These are phyloP conservation scores for Fraxinus sp. DNA, from an alignment of 305 asterid species.

Conservation along the genomic window DNA sequence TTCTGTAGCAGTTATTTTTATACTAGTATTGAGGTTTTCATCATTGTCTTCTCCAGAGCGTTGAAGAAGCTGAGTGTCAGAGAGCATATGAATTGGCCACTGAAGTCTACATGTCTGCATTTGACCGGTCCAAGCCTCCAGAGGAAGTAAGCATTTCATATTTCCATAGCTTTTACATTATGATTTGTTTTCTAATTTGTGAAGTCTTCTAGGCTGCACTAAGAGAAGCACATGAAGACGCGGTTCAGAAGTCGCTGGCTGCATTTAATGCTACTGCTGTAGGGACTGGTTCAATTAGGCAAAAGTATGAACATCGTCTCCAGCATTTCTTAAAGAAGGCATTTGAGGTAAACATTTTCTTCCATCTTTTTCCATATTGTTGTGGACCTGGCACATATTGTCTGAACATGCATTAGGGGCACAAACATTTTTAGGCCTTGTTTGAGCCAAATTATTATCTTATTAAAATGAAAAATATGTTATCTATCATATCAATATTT, in stretches of 20 bases:
- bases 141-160: conserved; percentile 71
- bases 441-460: no score
- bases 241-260: conserved; percentile 70
- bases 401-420: background rate
- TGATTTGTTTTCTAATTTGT: conserved; percentile 24
- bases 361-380: background rate
- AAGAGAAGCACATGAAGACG: conserved; percentile 91
- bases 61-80: conserved; percentile 96
- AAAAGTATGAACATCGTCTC: conserved; percentile 82
- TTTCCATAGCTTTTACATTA: conserved; percentile 1
- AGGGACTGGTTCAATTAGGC: conserved; percentile 77
- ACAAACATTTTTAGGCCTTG: background rate
- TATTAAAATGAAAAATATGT: no score
- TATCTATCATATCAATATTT: no score
- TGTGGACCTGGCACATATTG: background rate
- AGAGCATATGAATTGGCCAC: conserved; percentile 81
- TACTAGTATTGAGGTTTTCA: background rate
- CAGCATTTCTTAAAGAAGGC: conserved; percentile 76
- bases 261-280: conserved; percentile 79
- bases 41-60: conserved; percentile 51
- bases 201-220: conserved; percentile 62
- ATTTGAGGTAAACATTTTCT: conserved; percentile 64
- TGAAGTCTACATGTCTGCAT: conserved; percentile 66
- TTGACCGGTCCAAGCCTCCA: conserved; percentile 79
- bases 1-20: background rate